These are phyloP conservation scores for Aurifilum marmelostoma DNA, from an alignment of 2,329 filamentous ascomycete species.

Conservation along the genomic window DNA sequence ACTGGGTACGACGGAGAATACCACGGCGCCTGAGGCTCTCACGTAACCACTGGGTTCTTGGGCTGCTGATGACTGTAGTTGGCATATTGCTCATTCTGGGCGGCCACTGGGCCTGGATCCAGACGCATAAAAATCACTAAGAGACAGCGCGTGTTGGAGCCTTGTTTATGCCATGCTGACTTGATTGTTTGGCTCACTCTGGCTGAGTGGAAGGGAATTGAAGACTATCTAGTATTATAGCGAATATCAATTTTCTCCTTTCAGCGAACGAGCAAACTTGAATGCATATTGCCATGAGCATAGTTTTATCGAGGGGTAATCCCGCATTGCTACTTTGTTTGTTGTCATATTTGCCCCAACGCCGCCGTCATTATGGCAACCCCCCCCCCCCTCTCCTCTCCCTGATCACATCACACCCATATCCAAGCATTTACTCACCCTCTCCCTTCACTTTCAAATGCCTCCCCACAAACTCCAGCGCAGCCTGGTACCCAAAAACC, in stretches of 20 bases:
- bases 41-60: background rate
- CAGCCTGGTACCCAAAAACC: slow-evolving; percentile 62
- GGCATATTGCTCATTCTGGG: background rate
- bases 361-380: too few relatives aligned
- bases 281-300: too few relatives aligned
- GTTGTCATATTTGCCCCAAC: too few relatives aligned
- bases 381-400: too few relatives aligned
- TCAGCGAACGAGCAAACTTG: background rate
- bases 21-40: background rate
- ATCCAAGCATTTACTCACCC: background rate
- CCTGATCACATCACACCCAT: too few relatives aligned
- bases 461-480: slow-evolving; percentile 57
- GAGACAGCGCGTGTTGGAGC: background rate
- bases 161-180: background rate
- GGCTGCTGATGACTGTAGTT: background rate
- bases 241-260: background rate
- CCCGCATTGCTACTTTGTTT: too few relatives aligned
- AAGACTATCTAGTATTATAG: background rate
- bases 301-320: too few relatives aligned
- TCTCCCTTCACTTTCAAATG: slow-evolving; percentile 48
- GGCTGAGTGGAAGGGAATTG: background rate
- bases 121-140: too few relatives aligned
- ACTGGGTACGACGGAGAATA: background rate
- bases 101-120: background rate
- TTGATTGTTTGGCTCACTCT: background rate